These are phyloP conservation scores for Naganishia sp. DNA, from an alignment of 1,284 basidiomycete species.

Conservation along the genomic window DNA sequence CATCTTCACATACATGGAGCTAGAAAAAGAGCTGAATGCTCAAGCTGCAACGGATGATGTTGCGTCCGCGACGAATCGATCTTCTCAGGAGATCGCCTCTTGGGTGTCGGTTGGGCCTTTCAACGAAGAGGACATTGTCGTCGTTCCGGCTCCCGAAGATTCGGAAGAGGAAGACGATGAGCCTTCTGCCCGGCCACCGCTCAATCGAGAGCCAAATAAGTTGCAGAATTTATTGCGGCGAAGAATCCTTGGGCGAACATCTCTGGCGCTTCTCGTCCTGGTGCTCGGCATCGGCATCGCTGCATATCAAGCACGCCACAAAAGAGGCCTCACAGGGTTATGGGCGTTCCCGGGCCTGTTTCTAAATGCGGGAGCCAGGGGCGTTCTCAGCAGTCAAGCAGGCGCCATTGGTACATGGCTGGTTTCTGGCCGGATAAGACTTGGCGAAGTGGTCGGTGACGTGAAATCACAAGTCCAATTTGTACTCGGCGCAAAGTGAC, in stretches of 20 bases:
- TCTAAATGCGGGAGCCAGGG: background rate
- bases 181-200: conserved; percentile 33
- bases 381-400: background rate
- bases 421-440: background rate
- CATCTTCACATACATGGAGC: conserved; percentile 45
- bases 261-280: conserved; percentile 42
- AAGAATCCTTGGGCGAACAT: conserved; percentile 37
- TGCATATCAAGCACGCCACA: conserved; percentile 34
- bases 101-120: conserved; percentile 32
- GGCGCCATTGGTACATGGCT: conserved; percentile 7
- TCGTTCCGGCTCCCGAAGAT: conserved; percentile 25
- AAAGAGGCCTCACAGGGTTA: conserved; percentile 8
- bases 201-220: conserved; percentile 20
- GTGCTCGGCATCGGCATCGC: conserved; percentile 46
- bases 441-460: conserved; percentile 1
- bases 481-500: background rate
- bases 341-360: conserved; percentile 23
- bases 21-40: background rate
- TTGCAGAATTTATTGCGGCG: conserved; percentile 27
- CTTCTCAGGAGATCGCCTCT: background rate
- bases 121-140: conserved; percentile 31
- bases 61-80: no score
- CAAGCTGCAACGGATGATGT: background rate
- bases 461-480: conserved; percentile 10
- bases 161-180: conserved; percentile 34